Base-by-base conservation (phyloP, 176 grass and related monocot genomes). In the Hordeum marinum region DNA sequence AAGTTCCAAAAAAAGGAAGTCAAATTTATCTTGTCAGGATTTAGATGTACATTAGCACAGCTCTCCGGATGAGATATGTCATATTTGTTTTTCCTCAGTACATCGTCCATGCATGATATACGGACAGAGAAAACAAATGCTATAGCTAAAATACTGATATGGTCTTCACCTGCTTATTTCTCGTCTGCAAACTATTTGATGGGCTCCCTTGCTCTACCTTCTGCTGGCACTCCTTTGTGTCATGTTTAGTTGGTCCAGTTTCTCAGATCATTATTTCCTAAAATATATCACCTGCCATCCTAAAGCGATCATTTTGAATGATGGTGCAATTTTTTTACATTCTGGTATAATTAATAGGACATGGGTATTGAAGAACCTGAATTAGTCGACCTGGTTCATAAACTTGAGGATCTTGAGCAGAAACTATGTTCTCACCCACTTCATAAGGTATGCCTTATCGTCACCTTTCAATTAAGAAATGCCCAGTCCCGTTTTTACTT, bases 361-460 rank as follows among this genome's bases (percentile, higher is more conserved):
- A 99, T 96, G 93, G 90, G 90, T 60, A 96, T 99, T 79, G 87
- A 96, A 88, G 93, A 94, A 62, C 89, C 91, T 66, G 93, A 96
- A 75, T 68, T 99, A 83, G 88, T 94, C 76, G 88, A 88, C 58
- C 87, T 99, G 89, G 91, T 94, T 86, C 82, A 81, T 86, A 94
- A 96, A 83, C 89, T 99, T 88, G 93, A 94, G 76, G 88, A 94
- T 54, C 83, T 92, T 82, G 93, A 99, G 84, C 86, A 93, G 72
- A 99, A 91, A 94, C 76, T 92, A 39, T 63, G 75, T 87, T 90
- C 85, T 78, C 96, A 99, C 86, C 84, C 91, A 48, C 83, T 92
- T 78, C 90, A 92, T 82, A 99, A 99, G 91, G 96, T 98, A 78
- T 37, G 17, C 67, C 43, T 66, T 52, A 0, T 61, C 11, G 7